Conservation (phyloP, 2,329 filamentous ascomycete genomes). For the Metarhizium robertsii region DNA sequence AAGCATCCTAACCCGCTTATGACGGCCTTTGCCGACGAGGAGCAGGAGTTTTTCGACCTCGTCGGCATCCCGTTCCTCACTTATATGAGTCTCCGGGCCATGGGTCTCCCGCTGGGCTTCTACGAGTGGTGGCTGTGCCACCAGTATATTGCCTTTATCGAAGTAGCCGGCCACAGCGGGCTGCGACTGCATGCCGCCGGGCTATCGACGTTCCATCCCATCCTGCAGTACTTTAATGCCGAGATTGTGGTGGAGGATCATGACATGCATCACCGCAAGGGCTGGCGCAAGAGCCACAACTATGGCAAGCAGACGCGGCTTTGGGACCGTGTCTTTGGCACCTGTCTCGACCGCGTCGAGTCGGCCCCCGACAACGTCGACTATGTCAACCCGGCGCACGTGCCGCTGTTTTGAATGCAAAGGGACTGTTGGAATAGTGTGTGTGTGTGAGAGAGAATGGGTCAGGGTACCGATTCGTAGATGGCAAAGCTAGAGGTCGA, state of each 20-base stretch:
- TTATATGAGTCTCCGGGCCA: slow-evolving; percentile 20
- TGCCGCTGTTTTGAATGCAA: slow-evolving; percentile 17
- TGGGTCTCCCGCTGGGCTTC: slow-evolving; percentile 32
- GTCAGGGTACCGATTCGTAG: too few species aligned
- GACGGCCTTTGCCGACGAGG: slow-evolving; percentile 13
- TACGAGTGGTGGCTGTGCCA: slow-evolving; percentile 37
- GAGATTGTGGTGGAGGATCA: slow-evolving; percentile 33
- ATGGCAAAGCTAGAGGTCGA: too few species aligned
- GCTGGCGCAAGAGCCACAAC: slow-evolving; percentile 12
- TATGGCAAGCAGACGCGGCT: slow-evolving; percentile 28
- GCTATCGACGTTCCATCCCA: slow-evolving; percentile 20
- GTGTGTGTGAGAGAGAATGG: too few species aligned
- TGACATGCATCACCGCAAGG: slow-evolving; percentile 11
- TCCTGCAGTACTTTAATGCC: slow-evolving; percentile 20
- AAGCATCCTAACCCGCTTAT: slow-evolving; percentile 34
- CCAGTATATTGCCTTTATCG: slow-evolving; percentile 29
- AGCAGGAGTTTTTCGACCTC: slow-evolving; percentile 32
- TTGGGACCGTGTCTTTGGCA: slow-evolving; percentile 27
- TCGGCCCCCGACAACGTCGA: slow-evolving; percentile 20
- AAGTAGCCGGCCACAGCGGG: slow-evolving; percentile 28
- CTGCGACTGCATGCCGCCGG: slow-evolving; percentile 24
- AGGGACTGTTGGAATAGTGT: not conserved
- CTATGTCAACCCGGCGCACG: slow-evolving; percentile 14
- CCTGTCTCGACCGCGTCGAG: slow-evolving; percentile 27
- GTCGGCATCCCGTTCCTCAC: slow-evolving; percentile 29